Evolutionary conservation across 352 stramenopile species (phyloP).

Genomic region (Pythium monospermum): DNA sequence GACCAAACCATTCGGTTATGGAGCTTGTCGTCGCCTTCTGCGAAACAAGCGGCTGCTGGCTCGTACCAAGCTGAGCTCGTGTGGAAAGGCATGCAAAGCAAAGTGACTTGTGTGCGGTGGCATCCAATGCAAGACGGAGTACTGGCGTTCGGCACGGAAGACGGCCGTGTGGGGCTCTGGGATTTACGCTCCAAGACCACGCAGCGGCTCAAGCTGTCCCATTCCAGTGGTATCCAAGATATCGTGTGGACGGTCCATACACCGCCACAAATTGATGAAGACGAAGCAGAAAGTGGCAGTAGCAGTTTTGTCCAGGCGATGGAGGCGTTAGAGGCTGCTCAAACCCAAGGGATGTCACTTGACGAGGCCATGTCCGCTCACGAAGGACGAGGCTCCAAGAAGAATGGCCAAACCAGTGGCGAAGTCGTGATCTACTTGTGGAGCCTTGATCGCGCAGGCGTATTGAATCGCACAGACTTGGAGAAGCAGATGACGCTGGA

Average conservation of each 20-base stretch:
- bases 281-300: neutral
- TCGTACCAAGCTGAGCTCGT: conserved; percentile 40
- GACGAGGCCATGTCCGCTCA: no score
- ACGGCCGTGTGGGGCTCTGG: conserved; percentile 57
- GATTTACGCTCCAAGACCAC: conserved; percentile 50
- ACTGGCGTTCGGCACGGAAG: conserved; percentile 69
- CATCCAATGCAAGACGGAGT: conserved; percentile 45
- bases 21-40: conserved; percentile 22
- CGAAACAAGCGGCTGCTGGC: conserved; percentile 3
- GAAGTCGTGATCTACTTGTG: conserved; percentile 33
- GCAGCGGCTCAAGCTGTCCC: conserved; percentile 38
- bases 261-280: neutral
- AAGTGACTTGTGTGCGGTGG: conserved; percentile 63
- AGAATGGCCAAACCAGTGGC: no score
- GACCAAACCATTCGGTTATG: conserved; percentile 76
- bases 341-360: conserved; percentile 37
- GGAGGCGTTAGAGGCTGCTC: conserved; percentile 42
- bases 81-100: conserved; percentile 78
- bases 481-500: conserved; percentile 6
- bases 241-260: conserved; percentile 35
- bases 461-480: conserved; percentile 6
- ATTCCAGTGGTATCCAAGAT: conserved; percentile 33
- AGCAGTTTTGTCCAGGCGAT: conserved; percentile 40
- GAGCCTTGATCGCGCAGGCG: conserved; percentile 31
- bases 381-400: no score